These are phyloP conservation scores for Trifolium subterraneum DNA, from an alignment of 306 rosid genomes.

Conservation along the genomic window DNA sequence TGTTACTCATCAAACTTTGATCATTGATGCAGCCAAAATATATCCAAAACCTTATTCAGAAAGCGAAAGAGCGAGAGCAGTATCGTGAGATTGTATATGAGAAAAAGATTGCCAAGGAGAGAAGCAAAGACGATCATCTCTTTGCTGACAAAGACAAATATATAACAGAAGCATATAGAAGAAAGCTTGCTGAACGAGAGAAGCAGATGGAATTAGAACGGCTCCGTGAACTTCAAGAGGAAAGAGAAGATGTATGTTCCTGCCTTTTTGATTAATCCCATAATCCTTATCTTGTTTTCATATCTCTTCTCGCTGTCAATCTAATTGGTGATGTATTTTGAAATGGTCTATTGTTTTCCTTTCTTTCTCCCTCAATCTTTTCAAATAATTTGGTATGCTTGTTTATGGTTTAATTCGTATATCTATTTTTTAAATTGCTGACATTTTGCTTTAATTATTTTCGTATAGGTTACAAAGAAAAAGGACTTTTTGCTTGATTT, in stretches of 20 bases:
- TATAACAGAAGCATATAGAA: slow-evolving; percentile 82
- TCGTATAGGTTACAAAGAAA: slow-evolving; percentile 87
- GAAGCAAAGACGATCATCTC: slow-evolving; percentile 87
- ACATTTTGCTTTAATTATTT: slow-evolving; percentile 29
- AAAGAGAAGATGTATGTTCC: slow-evolving; percentile 78
- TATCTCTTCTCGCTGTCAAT: slow-evolving; percentile 33
- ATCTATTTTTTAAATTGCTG: slow-evolving; percentile 16
- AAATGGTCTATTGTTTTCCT: slow-evolving; percentile 4
- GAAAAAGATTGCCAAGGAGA: slow-evolving; percentile 83
- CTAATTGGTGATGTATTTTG: slow-evolving; percentile 22
- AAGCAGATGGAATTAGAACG: slow-evolving; percentile 85
- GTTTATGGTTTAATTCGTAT: slow-evolving; percentile 1
- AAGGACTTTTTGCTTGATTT: slow-evolving; percentile 78
- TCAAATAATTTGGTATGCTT: not conserved
- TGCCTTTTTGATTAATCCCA: not conserved
- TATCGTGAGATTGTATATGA: slow-evolving; percentile 77
- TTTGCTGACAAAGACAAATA: slow-evolving; percentile 84
- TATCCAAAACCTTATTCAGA: slow-evolving; percentile 61
- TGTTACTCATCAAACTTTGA: slow-evolving; percentile 19
- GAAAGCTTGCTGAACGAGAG: slow-evolving; percentile 79
- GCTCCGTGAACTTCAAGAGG: slow-evolving; percentile 68
- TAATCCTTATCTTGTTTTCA: slow-evolving; percentile 13
- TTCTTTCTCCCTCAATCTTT: not conserved
- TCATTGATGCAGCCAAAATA: slow-evolving; percentile 75
- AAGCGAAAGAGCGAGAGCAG: slow-evolving; percentile 69